Evolutionary conservation across 257 asterid species (phyloP).

Genomic region (Solanum peruvianum): DNA sequence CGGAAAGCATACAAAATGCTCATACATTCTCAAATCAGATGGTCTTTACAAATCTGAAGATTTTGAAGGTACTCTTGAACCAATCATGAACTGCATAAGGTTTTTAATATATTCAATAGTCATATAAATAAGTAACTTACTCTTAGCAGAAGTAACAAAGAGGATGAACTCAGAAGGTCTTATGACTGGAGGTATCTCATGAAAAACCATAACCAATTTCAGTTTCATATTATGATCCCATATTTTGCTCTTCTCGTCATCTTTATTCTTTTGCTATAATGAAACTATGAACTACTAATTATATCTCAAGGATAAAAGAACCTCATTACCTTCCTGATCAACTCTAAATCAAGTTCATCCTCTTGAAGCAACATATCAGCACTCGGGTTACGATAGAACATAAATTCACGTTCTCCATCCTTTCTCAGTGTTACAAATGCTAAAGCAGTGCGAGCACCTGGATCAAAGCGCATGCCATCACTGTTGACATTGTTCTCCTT

Average conservation of each 20-base stretch:
- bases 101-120: neutral
- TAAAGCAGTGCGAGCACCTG: conserved; percentile 96
- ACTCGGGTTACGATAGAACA: conserved; percentile 97
- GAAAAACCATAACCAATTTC: neutral
- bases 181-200: neutral
- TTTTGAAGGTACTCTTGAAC: neutral
- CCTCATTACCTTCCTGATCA: conserved; percentile 66
- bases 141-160: neutral
- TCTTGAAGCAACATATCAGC: conserved; percentile 92
- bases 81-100: neutral
- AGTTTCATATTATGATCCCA: neutral
- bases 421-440: conserved; percentile 90
- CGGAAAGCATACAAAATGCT: neutral
- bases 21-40: neutral
- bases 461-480: conserved; percentile 89
- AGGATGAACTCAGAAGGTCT: neutral
- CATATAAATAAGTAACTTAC: neutral
- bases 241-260: neutral
- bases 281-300: neutral
- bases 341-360: conserved; percentile 65
- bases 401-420: conserved; percentile 97
- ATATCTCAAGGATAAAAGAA: neutral
- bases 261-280: neutral
- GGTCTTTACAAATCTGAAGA: neutral
- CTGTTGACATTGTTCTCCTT: conserved; percentile 84